Percentiles rank a stretch among this genome's conserved stretches.
phyloP scores from a whole-genome alignment of 495 filamentous ascomycete genomes.

The Lentithecium fluviatile region DNA sequence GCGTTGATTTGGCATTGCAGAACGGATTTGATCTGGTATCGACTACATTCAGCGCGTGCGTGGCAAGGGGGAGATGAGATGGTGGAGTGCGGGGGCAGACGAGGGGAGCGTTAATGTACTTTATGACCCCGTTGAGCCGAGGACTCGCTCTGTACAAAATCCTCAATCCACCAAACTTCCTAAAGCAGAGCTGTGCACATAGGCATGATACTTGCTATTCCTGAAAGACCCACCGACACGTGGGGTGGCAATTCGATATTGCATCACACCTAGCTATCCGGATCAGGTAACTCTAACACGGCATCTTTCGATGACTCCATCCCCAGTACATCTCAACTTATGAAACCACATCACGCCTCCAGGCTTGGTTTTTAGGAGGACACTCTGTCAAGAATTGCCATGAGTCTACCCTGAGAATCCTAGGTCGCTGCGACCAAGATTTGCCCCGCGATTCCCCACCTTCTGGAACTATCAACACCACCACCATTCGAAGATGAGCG shows the following conservation, averaged over 20 bases:
- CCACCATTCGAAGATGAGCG: constrained; percentile 6
- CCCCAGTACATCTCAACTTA: background rate
- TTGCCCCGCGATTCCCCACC: background rate
- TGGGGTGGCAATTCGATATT: background rate
- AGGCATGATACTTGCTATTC: too few species aligned
- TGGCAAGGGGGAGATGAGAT: background rate
- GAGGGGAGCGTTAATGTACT: constrained; percentile 10
- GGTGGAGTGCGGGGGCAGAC: background rate
- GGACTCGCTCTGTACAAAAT: constrained; percentile 9
- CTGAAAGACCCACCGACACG: background rate
- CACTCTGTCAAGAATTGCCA: constrained; percentile 11
- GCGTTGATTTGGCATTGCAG: background rate
- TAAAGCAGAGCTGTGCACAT: too few species aligned
- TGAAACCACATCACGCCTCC: background rate
- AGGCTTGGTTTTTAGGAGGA: background rate
- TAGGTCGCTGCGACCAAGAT: background rate
- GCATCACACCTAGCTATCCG: constrained; percentile 1
- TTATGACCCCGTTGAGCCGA: background rate
- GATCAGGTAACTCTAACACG: constrained; percentile 15
- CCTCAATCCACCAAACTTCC: background rate
- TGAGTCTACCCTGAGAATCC: constrained; percentile 1
- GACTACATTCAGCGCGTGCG: background rate
- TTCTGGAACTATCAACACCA: background rate
- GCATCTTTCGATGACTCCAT: constrained; percentile 21
- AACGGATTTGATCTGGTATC: background rate